Percentiles rank a stretch among this genome's conserved stretches.
Conservation (phyloP, 352 stramenopile genomes). For the Pythium monospermum region DNA sequence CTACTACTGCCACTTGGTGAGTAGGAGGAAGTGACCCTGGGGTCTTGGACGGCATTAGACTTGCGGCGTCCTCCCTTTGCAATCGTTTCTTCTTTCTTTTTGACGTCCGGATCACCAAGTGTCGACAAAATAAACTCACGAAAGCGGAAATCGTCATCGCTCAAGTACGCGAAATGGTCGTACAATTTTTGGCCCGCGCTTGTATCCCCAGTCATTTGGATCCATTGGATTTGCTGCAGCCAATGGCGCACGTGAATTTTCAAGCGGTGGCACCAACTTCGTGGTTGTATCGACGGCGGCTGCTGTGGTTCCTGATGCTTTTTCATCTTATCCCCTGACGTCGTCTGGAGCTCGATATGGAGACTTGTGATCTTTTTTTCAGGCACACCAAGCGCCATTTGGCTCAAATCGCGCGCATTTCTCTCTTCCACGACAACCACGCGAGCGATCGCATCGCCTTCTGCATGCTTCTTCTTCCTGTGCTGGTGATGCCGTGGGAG, state of each 20-base stretch:
- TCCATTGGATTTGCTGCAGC: conserved; percentile 13
- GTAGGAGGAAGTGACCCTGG: background rate
- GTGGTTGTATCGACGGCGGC: too few species aligned
- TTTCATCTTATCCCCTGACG: background rate
- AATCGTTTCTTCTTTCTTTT: background rate
- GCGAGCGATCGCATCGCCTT: background rate
- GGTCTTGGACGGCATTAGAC: background rate
- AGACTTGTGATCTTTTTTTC: background rate
- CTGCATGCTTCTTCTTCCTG: too few species aligned
- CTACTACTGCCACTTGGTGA: too few species aligned
- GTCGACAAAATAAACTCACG: conserved; percentile 1
- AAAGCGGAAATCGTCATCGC: background rate
- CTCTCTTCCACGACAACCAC: background rate
- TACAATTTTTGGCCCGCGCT: background rate
- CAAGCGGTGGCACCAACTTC: conserved; percentile 6
- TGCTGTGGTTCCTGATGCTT: too few species aligned
- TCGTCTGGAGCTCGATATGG: background rate
- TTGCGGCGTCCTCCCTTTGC: background rate
- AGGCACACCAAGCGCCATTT: background rate
- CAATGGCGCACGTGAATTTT: conserved; percentile 8
- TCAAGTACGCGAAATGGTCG: background rate
- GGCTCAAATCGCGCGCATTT: background rate
- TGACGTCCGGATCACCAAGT: conserved; percentile 3
- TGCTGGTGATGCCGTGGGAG: too few species aligned
- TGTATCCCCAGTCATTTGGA: conserved; percentile 12